Base-by-base conservation (phyloP, 805 yeast species). In the Nakazawaea pomicola region DNA sequence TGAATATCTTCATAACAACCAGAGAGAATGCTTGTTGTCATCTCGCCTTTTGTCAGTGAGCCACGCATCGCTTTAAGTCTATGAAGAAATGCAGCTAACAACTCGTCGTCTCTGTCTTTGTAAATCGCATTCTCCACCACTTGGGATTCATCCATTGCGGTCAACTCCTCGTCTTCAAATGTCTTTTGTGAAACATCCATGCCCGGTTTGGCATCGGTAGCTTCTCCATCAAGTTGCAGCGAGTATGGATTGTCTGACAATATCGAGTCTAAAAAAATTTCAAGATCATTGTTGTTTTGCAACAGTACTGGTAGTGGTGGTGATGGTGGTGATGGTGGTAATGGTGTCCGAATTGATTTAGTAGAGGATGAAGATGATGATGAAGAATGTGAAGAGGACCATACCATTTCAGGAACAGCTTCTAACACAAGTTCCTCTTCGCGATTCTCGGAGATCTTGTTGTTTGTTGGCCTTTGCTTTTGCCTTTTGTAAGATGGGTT, bases 131-230 rank as follows among this genome's bases (percentile, higher is more conserved):
- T 41, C 9, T 36, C 41, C 4, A 41, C 21, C n/a, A 41, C 24
- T 18, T 41, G 44, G n/a, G 44, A 41, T 27, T 41, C 44, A 25
- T 41, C 44, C 44, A 41, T 41, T 15, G 40, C 41, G 19, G 16
- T 17, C 6, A 35, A 9, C 16, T 18, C 32, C 15, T 35, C 25
- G 10, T 24, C 23, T 6, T n/a, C 19, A 4, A 14, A 15, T 8
- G 31, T 9, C 14, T n/a, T 18, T 3, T 28, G 25, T 12, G 37
- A 17, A 7, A 25, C 18, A 6, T 25, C 21, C 19, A 35, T 35
- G 6, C 16, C 12, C 6, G 31, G n/a, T 27, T 18, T 35, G 9
- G 16, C 21, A 17, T 21, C 12, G 8, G 27, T 7, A 6, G 16
- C 33, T 5, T 38, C 37, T n/a, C n/a, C n/a, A n/a, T n/a, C n/a